Percentiles rank a stretch among this genome's conserved stretches.
Evolutionary conservation across 75 land plant species (phyloP).

Genomic region (Picea sitchensis): DNA sequence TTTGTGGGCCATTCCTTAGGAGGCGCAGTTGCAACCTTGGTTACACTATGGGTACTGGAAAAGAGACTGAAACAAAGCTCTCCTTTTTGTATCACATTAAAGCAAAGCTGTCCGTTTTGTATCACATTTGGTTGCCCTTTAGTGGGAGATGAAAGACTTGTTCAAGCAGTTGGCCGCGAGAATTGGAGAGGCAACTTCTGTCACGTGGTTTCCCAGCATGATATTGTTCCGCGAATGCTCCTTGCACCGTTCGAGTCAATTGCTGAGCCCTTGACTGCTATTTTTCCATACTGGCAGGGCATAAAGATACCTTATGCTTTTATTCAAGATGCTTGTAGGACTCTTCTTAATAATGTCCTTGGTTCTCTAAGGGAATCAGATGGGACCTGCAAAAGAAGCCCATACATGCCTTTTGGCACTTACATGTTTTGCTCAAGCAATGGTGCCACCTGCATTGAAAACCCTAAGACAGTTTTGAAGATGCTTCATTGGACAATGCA

Average conservation of each 20-base stretch:
- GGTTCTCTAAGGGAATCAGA: no score
- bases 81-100: conserved; percentile 2
- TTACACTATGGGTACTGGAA: conserved; percentile 49
- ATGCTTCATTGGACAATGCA: conserved; percentile 23
- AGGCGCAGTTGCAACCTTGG: conserved; percentile 53
- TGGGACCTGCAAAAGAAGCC: conserved; percentile 13
- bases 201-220: conserved; percentile 41
- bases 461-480: conserved; percentile 55
- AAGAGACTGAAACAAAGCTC: neutral
- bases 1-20: conserved; percentile 71
- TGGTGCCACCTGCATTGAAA: conserved; percentile 32
- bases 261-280: conserved; percentile 17
- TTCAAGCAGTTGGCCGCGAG: conserved; percentile 48
- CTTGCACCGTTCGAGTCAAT: conserved; percentile 43
- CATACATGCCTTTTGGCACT: conserved; percentile 61
- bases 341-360: conserved; percentile 5
- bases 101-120: conserved; percentile 15
- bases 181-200: conserved; percentile 43
- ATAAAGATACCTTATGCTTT: neutral
- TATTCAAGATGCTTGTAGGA: conserved; percentile 6
- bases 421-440: conserved; percentile 36
- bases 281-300: conserved; percentile 26
- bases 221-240: conserved; percentile 53
- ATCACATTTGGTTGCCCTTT: conserved; percentile 70
- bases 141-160: conserved; percentile 39